Percentiles rank a stretch among this genome's conserved stretches.
Evolutionary conservation across 805 yeast genomes (phyloP).

Genomic region (Saccharomyces jurei): DNA sequence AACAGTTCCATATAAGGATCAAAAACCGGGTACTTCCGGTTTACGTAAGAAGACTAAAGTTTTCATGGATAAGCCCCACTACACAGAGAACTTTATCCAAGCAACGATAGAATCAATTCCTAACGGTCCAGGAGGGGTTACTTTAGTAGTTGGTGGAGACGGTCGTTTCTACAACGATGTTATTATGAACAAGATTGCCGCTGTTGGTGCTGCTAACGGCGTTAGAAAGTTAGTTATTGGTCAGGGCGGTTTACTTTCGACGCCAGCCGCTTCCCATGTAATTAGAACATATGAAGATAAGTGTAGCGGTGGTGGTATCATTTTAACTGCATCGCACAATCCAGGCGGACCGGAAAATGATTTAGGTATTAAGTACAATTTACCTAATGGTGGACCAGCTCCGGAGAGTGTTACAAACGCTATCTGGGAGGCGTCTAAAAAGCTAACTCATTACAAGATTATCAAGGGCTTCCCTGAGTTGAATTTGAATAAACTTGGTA

Average conservation of each 20-base stretch:
- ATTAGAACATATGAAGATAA: conserved; percentile 57
- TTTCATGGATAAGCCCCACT: conserved; percentile 61
- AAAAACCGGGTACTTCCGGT: conserved; percentile 97
- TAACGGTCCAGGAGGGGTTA: conserved; percentile 68
- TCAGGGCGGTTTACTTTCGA: conserved; percentile 77
- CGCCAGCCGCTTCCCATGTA: conserved; percentile 94
- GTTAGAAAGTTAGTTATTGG: conserved; percentile 81
- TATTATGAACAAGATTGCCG: conserved; percentile 72
- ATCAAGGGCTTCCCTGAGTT: conserved; percentile 52
- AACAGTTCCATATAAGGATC: conserved; percentile 78
- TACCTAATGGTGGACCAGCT: conserved; percentile 96
- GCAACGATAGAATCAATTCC: conserved; percentile 81
- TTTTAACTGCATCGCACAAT: conserved; percentile 92
- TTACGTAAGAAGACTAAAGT: conserved; percentile 84
- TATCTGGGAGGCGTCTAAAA: conserved; percentile 64
- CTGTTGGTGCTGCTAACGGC: conserved; percentile 86
- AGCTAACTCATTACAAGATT: conserved; percentile 52
- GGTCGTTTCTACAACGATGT: conserved; percentile 85
- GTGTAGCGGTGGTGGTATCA: conserved; percentile 93
- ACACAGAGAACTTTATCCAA: conserved; percentile 92
- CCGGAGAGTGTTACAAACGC: conserved; percentile 89
- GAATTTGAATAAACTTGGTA: conserved; percentile 55
- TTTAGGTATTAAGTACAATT: conserved; percentile 90
- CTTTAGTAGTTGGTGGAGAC: conserved; percentile 91
- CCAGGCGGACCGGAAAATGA: conserved; percentile 95